Base-by-base conservation (phyloP, 1,139 yeast genomes). In the Meyerozyma guilliermondii region DNA sequence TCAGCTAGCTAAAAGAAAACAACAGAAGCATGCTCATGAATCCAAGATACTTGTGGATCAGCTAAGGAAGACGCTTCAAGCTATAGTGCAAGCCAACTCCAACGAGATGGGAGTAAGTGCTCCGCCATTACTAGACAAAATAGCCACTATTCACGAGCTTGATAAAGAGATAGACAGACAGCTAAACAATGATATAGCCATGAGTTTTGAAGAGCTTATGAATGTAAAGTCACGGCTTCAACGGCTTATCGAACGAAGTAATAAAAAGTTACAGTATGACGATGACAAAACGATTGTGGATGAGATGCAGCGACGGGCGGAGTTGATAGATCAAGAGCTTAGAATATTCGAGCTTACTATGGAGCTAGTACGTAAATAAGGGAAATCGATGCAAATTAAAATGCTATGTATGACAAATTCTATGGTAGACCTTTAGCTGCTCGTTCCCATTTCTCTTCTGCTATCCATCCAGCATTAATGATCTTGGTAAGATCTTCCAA, bases 381-480 rank as follows among this genome's bases (percentile, higher is more conserved):
- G 9, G 16, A 5, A 33, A 33, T 5, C 6, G 13, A 33, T 10
- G 24, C 24, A 10, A 18, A 33, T 18, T 11, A 11, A 5, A 5
- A 33, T 33, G 36, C 36, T 20, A 20, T 20, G 22, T 31, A 7
- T 16, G 35, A 31, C 20, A 14, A 31, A 31, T 17, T 17, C 16
- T 48, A 67, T 17, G 74, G 61, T 41, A 71, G 53, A 1, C 80
- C 80, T 40, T 59, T 63, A 6, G 77, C 78, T 7, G 80, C 80
- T 36, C 77, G 54, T 42, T 81, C 87, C 83, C 87, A 83, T 52
- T 74, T 75, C 46, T 75, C 81, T 18, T 76, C 78, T 43, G 77
- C 78, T 16, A 71, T 66, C 94, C 94, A 85, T 7, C 91, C 92
- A 5, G 79, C 74, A 52, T 83, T 76, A 30, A 84, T 74, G 13